These are phyloP conservation scores for Aspergillus ibericus DNA, from an alignment of 2,329 filamentous ascomycete species.

Conservation along the genomic window DNA sequence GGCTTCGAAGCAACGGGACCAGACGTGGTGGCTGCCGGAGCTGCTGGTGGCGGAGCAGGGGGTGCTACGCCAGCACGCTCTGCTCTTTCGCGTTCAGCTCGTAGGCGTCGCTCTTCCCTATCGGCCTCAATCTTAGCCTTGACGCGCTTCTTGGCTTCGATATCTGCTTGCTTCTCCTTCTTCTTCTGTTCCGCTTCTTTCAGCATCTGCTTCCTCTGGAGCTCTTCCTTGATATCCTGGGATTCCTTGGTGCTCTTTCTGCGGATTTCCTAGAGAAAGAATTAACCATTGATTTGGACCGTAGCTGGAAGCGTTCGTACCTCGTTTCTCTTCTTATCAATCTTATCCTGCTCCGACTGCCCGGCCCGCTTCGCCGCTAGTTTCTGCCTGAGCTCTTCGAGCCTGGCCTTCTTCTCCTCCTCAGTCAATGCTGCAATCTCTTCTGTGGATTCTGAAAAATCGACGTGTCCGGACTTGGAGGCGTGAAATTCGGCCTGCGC, in stretches of 20 bases:
- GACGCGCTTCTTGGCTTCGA: constrained; percentile 83
- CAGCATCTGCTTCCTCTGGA: constrained; percentile 83
- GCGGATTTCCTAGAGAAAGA: constrained; percentile 58
- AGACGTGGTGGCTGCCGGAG: constrained; percentile 46
- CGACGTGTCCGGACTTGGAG: constrained; percentile 82
- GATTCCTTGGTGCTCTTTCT: constrained; percentile 86
- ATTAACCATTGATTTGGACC: constrained; percentile 1
- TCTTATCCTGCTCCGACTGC: constrained; percentile 71
- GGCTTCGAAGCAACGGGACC: constrained; percentile 59
- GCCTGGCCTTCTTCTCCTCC: constrained; percentile 80
- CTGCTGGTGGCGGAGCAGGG: constrained; percentile 48
- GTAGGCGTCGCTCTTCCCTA: constrained; percentile 82
- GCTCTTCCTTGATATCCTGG: constrained; percentile 86
- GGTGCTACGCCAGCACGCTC: constrained; percentile 72
- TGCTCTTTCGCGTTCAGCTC: constrained; percentile 82
- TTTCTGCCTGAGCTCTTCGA: constrained; percentile 72
- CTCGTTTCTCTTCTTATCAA: constrained; percentile 83
- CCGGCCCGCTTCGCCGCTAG: constrained; percentile 70
- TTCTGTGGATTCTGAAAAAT: constrained; percentile 92
- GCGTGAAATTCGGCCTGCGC: constrained; percentile 88
- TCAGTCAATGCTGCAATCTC: constrained; percentile 88
- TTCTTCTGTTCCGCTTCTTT: constrained; percentile 87
- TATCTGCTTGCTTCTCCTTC: constrained; percentile 81
- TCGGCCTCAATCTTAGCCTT: constrained; percentile 93
- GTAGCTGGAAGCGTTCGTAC: constrained; percentile 42